Percentiles rank a stretch among this genome's conserved stretches.
These are phyloP conservation scores for Elsinoe fawcettii DNA, from an alignment of 2,329 filamentous ascomycete genomes.

Conservation along the genomic window DNA sequence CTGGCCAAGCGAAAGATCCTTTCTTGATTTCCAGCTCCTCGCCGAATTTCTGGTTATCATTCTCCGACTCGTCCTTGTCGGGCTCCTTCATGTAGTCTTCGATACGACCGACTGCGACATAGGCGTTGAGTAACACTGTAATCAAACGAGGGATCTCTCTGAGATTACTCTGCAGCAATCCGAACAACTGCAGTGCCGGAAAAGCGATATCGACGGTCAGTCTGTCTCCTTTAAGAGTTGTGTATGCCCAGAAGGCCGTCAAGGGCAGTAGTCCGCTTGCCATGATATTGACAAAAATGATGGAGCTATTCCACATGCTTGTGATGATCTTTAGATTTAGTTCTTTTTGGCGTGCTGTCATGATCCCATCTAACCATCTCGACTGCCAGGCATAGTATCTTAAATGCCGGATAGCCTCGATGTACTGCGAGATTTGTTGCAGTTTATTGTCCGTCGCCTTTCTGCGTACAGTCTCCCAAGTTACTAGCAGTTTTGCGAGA, in stretches of 20 bases:
- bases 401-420: conserved; percentile 74
- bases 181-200: conserved; percentile 74
- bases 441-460: conserved; percentile 68
- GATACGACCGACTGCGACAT: conserved; percentile 73
- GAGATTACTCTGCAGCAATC: conserved; percentile 64
- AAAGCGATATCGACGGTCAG: conserved; percentile 78
- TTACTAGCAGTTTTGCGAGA: conserved; percentile 58
- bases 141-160: conserved; percentile 69
- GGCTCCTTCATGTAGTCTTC: conserved; percentile 82
- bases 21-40: conserved; percentile 45
- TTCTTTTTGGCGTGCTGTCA: conserved; percentile 60
- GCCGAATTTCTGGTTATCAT: conserved; percentile 28
- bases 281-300: conserved; percentile 62
- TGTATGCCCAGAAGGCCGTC: conserved; percentile 74
- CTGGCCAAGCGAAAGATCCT: conserved; percentile 75
- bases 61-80: conserved; percentile 49
- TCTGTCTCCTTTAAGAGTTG: conserved; percentile 57
- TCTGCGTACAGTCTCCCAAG: conserved; percentile 63
- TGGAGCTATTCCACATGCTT: conserved; percentile 53
- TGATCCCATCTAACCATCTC: conserved; percentile 62
- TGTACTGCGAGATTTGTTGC: conserved; percentile 75
- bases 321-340: conserved; percentile 57
- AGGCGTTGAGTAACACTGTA: conserved; percentile 69
- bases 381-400: conserved; percentile 79
- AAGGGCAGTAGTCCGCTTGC: conserved; percentile 71